Evolutionary conservation across 2,329 filamentous ascomycete species (phyloP), one percentile per base, ranked within the genome.

Genomic region (Trichoderma endophyticum): DNA sequence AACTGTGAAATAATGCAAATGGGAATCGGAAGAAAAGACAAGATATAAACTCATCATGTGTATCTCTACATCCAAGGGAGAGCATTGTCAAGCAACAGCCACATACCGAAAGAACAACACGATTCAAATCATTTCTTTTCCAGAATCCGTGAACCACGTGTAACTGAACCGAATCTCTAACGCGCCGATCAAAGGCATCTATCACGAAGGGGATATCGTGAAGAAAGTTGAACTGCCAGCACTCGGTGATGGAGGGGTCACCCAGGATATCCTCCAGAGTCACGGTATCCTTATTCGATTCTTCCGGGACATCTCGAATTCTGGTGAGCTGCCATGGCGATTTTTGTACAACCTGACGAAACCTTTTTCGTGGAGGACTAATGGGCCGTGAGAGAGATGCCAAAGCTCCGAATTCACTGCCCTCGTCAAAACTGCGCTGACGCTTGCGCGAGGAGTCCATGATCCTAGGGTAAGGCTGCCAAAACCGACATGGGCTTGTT

Each of bases 261-360:
- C 92, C 89, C 1, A 97, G 84, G 6, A 97, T 85, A 72, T 93
- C 91, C 5, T 83, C 82, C 11, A 96, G 83, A 1, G 84, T 86
- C 39, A 95, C 81, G 0, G 92, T 85, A 78, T 92, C 92, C 28
- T 84, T 81, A 81, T 97, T 96, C 73, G 82, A 81, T 1, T 82
- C 79, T 2, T 83, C 79, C 2, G 89, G 84, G 0, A 95, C 82
- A 75, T 92, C 91, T 32, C 83, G 84, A 69, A 96, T 91, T 72
- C 85, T 86, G 0, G 92, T 95, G 15, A 96, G 87, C 71, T 90
- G 89, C 75, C 95, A 88, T 0, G 93, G 93, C 1, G 93, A 95
- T 2, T 78, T 28, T 89, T 76, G 1, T 14, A 78, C 32, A 34
- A 63, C 24, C 1, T 70, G 72, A 8, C 76, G 75, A 24, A 73